Evolutionary conservation across 352 stramenopile genomes (phyloP), one percentile per base, ranked within the genome.

Genomic region (Phytophthora chlamydospora): DNA sequence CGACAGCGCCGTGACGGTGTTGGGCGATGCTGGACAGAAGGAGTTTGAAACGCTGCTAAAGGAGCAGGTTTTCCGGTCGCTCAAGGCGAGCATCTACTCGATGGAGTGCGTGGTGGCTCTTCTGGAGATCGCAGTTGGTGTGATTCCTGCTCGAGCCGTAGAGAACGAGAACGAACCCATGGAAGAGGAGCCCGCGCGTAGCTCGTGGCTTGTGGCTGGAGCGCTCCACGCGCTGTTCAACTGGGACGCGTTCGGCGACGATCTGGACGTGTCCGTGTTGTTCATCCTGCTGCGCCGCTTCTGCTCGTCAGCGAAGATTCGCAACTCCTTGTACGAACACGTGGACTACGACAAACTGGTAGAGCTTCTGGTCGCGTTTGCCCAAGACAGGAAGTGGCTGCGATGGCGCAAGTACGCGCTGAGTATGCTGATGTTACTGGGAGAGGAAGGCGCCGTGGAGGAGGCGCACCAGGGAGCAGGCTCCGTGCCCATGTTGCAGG

Each of bases 61-160:
- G 36, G 42, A 54, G 1, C 67, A 88, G 6, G 61, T 73, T 32
- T 58, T 76, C 14, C 56, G 56, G 12, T 70, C 78, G 19, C 66
- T 85, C 12, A 75, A 83, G 42, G 56, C 56, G 12, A 73, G 52
- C 2, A 43, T 72, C 13, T 83, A 83, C 53, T 85, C 80, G 14
- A 71, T 88, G 24, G 80, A 90, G 2, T 87, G 76, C 35, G 71
- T 87, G 32, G 61, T 80, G n/a, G 66, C 62, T 13, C 29, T 90
- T 11, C 57, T 90, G 29, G 79, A 92, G 36, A 51, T 83, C 10
- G 64, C 64, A 16, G 51, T 56, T 27, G 48, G 27, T 17, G 38
- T 68, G 33, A 40, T 73, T 42, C 47, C 59, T 50, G 21, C 51
- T 48, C 34, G 32, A 4, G 1, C 19, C 34, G 16, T 19, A 5